Conservation (phyloP, 2,329 filamentous ascomycete genomes). For the Colletotrichum theobromicola region DNA sequence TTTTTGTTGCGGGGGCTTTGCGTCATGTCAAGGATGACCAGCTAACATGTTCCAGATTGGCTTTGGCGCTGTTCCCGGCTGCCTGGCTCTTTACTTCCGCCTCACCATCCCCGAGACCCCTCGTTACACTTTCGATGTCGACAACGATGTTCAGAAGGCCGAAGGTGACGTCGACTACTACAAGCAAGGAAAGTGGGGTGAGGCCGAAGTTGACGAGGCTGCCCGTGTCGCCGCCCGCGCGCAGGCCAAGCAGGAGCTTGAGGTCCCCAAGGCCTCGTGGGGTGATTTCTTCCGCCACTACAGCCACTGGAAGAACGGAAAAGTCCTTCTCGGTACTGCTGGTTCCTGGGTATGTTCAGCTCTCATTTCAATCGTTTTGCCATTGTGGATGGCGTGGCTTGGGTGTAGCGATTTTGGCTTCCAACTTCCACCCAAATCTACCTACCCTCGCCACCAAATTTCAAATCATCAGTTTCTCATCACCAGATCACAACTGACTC, state of each 20-base stretch:
- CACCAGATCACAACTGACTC: background rate
- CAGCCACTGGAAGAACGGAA: constrained; percentile 71
- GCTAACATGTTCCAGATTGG: constrained; percentile 46
- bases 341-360: constrained; percentile 63
- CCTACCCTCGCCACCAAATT: background rate
- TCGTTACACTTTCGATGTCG: constrained; percentile 85
- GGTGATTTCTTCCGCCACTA: constrained; percentile 76
- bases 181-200: constrained; percentile 62
- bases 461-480: background rate
- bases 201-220: constrained; percentile 71
- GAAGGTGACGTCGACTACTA: constrained; percentile 78
- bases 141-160: constrained; percentile 76
- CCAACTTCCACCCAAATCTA: background rate
- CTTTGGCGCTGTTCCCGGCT: constrained; percentile 67
- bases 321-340: constrained; percentile 78
- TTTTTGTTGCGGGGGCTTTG: background rate
- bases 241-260: constrained; percentile 58
- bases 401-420: background rate
- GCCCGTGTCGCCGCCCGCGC: constrained; percentile 63
- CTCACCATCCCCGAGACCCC: constrained; percentile 88
- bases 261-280: constrained; percentile 74
- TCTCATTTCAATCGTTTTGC: background rate
- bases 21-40: background rate
- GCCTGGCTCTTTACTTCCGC: constrained; percentile 76
- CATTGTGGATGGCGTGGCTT: rapidly evolving